Evolutionary conservation across 2,329 filamentous ascomycete genomes (phyloP), one percentile per base, ranked within the genome.

Genomic region (Lecanosticta acicola): DNA sequence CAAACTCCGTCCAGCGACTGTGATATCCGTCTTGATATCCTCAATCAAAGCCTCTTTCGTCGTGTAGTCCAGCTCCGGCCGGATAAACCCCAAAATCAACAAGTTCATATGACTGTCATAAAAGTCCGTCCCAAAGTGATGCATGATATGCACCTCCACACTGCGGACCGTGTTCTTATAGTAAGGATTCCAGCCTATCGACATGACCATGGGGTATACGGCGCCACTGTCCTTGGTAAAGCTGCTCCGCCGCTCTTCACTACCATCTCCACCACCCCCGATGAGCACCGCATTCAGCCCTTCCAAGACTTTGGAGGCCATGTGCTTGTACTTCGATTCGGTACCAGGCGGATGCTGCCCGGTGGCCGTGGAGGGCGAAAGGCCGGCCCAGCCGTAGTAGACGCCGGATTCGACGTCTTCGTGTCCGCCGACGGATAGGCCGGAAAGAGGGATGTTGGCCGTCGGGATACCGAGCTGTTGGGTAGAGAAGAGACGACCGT

Each of bases 171-270:
- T 83, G 75, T 98, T 97, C 66, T 90, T 89, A 77, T 95, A 98
- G 71, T 90, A 97, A 0, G 93, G 93, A 69, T 97, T 98, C 78
- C 90, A 97, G 36, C 93, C 93, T 56, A 96, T 91, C 50, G 82
- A 87, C 83, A 96, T 86, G 55, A 94, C 89, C 78, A 94, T 93
- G 1, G 87, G 87, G 67, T 84, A 87, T 46, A 93, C 73, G 14
- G 58, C 59, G 34, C 56, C 57, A 32, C 53, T 47, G 57, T 55
- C 45, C 19, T 42, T 14, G 8, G 36, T 42, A 32, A 8, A 32
- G n/a, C 16, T 43, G 21, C 49, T 34, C 19, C 39, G 34, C 33
- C 45, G 17, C 21, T 40, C 34, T 18, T 48, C 46, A 10, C 43
- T 49, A 21, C 41, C 42, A 13, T 42, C 35, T n/a, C 43, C 45